phyloP scores from a whole-genome alignment of 257 asterid species.

The Solanum dulcamara region DNA sequence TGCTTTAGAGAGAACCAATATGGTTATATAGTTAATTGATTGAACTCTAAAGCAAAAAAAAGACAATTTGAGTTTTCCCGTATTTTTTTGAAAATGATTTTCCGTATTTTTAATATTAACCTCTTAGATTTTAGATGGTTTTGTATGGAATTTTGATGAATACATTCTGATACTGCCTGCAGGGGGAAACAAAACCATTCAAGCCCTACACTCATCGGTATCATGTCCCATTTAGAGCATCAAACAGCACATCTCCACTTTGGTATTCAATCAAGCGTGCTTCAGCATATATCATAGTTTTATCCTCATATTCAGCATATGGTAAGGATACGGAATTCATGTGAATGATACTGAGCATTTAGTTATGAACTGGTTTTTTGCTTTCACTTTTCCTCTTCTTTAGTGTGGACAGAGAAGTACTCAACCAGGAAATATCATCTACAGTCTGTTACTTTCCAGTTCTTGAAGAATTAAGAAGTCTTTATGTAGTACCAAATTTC shows the following conservation, averaged over 20 bases:
- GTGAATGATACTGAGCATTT: not conserved
- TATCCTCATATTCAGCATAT: slow-evolving; percentile 85
- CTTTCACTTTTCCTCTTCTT: not conserved
- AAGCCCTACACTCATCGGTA: slow-evolving; percentile 77
- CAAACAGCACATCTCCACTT: slow-evolving; percentile 56
- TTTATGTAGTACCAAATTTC: not conserved
- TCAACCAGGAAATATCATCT: not conserved
- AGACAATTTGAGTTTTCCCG: not conserved
- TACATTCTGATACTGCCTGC: slow-evolving; percentile 11
- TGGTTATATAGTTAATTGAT: not conserved
- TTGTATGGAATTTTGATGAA: not conserved
- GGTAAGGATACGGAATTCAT: slow-evolving; percentile 28
- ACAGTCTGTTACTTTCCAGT: not conserved
- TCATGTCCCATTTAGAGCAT: slow-evolving; percentile 45
- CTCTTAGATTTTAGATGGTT: not conserved
- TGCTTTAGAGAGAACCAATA: not conserved
- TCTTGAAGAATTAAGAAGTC: not conserved
- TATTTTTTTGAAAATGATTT: not conserved
- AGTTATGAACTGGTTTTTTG: not conserved
- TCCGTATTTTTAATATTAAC: not conserved
- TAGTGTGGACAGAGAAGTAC: not conserved
- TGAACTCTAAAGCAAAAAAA: not conserved
- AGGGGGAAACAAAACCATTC: slow-evolving; percentile 82
- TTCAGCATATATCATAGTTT: slow-evolving; percentile 74
- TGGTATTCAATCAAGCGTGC: slow-evolving; percentile 96